Percentiles rank a stretch among this genome's conserved stretches.
These are phyloP conservation scores for Hyaloscypha finlandica DNA, from an alignment of 495 filamentous ascomycete genomes.

Conservation along the genomic window DNA sequence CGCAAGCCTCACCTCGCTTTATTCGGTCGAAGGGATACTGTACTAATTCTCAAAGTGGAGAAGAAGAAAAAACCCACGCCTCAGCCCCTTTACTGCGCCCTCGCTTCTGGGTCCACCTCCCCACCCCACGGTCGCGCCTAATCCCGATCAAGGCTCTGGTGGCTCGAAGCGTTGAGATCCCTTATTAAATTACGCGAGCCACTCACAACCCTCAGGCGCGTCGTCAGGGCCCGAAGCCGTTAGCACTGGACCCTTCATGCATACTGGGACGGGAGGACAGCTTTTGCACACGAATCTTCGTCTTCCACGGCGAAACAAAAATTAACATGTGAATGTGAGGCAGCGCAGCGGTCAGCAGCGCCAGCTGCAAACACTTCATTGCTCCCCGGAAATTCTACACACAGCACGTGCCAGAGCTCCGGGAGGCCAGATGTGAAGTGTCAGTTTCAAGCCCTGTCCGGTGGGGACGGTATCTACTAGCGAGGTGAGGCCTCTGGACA, in stretches of 20 bases:
- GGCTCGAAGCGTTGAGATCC: neutral
- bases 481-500: neutral
- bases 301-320: neutral
- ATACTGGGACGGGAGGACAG: neutral
- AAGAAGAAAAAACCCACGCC: neutral
- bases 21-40: no score
- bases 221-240: neutral
- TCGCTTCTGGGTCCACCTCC: neutral
- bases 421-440: neutral
- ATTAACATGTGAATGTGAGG: neutral
- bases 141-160: neutral
- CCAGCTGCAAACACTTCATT: neutral
- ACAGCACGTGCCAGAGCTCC: neutral
- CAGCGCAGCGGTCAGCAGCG: neutral
- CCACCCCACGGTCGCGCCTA: neutral
- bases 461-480: neutral
- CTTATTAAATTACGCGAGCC: neutral
- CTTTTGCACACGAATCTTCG: neutral
- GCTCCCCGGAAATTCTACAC: neutral
- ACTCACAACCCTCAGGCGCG: neutral
- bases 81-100: neutral
- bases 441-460: neutral
- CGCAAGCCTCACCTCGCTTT: no score
- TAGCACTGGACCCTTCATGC: constrained; percentile 7
- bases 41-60: neutral